phyloP scores from a whole-genome alignment of 495 filamentous ascomycete genomes.

The Podospora tetraspora region DNA sequence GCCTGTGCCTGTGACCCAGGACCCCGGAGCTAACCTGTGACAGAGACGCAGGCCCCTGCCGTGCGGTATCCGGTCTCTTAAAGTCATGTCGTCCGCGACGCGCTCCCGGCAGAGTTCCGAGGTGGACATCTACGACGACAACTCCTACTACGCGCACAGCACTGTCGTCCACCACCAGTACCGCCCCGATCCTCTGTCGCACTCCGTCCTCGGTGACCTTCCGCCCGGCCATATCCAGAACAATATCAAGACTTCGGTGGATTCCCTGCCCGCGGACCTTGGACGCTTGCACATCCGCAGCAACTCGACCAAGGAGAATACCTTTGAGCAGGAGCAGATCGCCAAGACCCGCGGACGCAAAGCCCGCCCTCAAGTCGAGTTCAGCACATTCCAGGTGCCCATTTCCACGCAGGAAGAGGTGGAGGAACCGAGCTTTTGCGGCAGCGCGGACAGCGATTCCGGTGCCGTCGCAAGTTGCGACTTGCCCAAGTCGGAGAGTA shows the following conservation, averaged over 20 bases:
- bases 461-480: neutral
- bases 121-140: slow-evolving; percentile 22
- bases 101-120: slow-evolving; percentile 17
- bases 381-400: slow-evolving; percentile 9
- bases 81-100: slow-evolving; percentile 25
- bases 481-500: slow-evolving; percentile 3
- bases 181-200: slow-evolving; percentile 1
- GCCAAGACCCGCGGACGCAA: slow-evolving; percentile 7
- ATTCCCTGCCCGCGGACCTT: slow-evolving; percentile 27
- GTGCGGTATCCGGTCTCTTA: slow-evolving; percentile 16
- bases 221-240: slow-evolving; percentile 32
- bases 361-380: slow-evolving; percentile 11
- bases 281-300: slow-evolving; percentile 28
- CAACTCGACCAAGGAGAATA: slow-evolving; percentile 23
- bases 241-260: slow-evolving; percentile 20
- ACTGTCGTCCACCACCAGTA: slow-evolving; percentile 16
- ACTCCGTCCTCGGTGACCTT: slow-evolving; percentile 30
- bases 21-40: slow-evolving; percentile 1
- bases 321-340: slow-evolving; percentile 10
- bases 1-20: slow-evolving; percentile 10
- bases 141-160: slow-evolving; percentile 1
- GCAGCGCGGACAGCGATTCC: neutral
- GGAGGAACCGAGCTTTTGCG: neutral
- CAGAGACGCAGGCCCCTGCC: slow-evolving; percentile 1
- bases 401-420: neutral